These are phyloP conservation scores for Ascochyta fabae DNA, from an alignment of 2,329 filamentous ascomycete species.

Conservation along the genomic window DNA sequence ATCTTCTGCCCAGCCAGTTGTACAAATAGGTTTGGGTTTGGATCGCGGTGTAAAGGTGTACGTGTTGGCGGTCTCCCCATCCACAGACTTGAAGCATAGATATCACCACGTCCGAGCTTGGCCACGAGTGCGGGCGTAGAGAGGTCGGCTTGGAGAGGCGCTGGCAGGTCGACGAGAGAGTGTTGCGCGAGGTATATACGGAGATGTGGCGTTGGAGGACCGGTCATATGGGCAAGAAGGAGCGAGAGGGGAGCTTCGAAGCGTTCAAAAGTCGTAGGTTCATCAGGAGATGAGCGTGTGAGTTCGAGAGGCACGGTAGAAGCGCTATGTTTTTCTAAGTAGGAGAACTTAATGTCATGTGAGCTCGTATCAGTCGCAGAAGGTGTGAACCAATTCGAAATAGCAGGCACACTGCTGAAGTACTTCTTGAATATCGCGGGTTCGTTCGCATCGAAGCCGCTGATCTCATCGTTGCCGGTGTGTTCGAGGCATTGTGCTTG, in stretches of 20 bases:
- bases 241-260: constrained; percentile 69
- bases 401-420: constrained; percentile 36
- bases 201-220: constrained; percentile 36
- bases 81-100: constrained; percentile 91
- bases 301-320: constrained; percentile 67
- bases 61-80: constrained; percentile 85
- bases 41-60: constrained; percentile 89
- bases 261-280: constrained; percentile 59
- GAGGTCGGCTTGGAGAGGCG: constrained; percentile 67
- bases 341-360: constrained; percentile 30
- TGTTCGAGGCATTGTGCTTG: constrained; percentile 13
- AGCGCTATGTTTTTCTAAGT: constrained; percentile 51
- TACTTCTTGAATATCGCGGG: constrained; percentile 33
- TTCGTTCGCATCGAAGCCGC: constrained; percentile 23
- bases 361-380: neutral
- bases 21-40: constrained; percentile 90
- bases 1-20: constrained; percentile 78
- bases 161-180: constrained; percentile 72
- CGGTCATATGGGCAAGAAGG: constrained; percentile 63
- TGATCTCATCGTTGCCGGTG: constrained; percentile 13
- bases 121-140: constrained; percentile 70
- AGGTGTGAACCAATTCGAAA: constrained; percentile 41
- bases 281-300: constrained; percentile 41
- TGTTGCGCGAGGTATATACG: constrained; percentile 88
- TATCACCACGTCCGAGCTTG: constrained; percentile 73